phyloP scores from a whole-genome alignment of 2,329 filamentous ascomycete species.

The Podosphaera xanthii region DNA sequence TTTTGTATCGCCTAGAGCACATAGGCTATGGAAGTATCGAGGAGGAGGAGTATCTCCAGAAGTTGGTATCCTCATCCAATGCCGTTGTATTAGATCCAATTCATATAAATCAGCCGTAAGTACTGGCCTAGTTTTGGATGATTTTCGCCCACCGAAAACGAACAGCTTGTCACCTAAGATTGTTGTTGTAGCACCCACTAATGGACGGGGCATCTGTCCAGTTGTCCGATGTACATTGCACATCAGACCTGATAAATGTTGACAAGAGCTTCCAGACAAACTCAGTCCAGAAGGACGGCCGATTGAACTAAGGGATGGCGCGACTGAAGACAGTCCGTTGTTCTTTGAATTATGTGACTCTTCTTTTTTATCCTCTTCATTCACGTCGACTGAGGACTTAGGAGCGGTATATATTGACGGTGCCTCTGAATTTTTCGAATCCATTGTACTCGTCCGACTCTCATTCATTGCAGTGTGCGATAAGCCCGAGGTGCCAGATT shows the following conservation, averaged over 20 bases:
- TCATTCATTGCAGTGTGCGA: slow-evolving; percentile 10
- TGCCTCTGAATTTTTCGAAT: slow-evolving; percentile 12
- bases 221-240: slow-evolving; percentile 66
- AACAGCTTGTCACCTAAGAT: slow-evolving; percentile 90
- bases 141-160: slow-evolving; percentile 76
- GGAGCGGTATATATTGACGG: slow-evolving; percentile 9
- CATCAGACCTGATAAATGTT: slow-evolving; percentile 42
- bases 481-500: slow-evolving; percentile 8
- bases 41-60: slow-evolving; percentile 71
- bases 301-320: slow-evolving; percentile 31
- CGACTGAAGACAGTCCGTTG: slow-evolving; percentile 30
- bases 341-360: slow-evolving; percentile 25
- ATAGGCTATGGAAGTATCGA: slow-evolving; percentile 93
- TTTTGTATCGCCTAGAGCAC: slow-evolving; percentile 79
- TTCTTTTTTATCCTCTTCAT: slow-evolving; percentile 24
- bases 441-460: slow-evolving; percentile 15
- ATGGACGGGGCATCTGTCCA: slow-evolving; percentile 67
- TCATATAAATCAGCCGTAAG: slow-evolving; percentile 88
- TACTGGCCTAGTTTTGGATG: slow-evolving; percentile 59
- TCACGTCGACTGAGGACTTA: slow-evolving; percentile 18
- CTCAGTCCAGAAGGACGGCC: slow-evolving; percentile 17
- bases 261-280: slow-evolving; percentile 23
- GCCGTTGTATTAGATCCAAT: slow-evolving; percentile 67
- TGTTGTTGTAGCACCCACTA: slow-evolving; percentile 88
- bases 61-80: slow-evolving; percentile 81